Conservation (phyloP, 352 stramenopile species). For the Phytophthora boehmeriae region DNA sequence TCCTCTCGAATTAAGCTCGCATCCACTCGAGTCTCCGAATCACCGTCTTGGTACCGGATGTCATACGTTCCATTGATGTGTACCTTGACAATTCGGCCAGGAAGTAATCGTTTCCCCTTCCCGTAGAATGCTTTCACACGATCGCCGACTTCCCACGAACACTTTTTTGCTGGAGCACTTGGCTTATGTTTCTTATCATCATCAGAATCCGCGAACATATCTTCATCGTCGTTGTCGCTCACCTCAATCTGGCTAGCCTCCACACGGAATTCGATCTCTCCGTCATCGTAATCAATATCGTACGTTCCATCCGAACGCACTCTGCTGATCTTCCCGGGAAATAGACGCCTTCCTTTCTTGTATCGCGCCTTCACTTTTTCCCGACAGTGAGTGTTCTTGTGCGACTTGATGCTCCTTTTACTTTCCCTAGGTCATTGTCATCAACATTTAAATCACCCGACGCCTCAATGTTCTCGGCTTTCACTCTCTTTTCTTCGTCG, state of each 20-base stretch:
- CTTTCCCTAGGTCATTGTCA: conserved; percentile 14
- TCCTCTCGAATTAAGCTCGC: conserved; percentile 30
- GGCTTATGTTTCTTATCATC: conserved; percentile 28
- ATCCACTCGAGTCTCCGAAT: conserved; percentile 49
- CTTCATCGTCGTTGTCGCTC: conserved; percentile 46
- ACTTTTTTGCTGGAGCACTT: conserved; percentile 27
- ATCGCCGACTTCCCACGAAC: conserved; percentile 33
- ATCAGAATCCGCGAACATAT: conserved; percentile 47
- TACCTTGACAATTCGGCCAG: conserved; percentile 61
- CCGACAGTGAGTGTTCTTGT: conserved; percentile 30
- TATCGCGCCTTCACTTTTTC: conserved; percentile 46
- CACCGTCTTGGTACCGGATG: conserved; percentile 67
- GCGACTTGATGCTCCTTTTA: conserved; percentile 12
- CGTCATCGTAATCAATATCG: conserved; percentile 77
- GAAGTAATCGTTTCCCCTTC: conserved; percentile 61
- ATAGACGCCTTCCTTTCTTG: conserved; percentile 49
- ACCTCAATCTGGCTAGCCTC: conserved; percentile 17
- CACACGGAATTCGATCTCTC: conserved; percentile 64
- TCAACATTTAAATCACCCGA: conserved; percentile 9
- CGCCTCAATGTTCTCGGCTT: conserved; percentile 33
- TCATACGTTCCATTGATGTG: conserved; percentile 72
- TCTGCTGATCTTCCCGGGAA: conserved; percentile 56
- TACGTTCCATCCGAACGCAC: conserved; percentile 57
- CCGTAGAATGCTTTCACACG: conserved; percentile 51
- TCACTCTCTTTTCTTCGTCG: conserved; percentile 52